Evolutionary conservation across 371 early-diverging fungal species (phyloP).

Genomic region (Syncephalastrum sp.): DNA sequence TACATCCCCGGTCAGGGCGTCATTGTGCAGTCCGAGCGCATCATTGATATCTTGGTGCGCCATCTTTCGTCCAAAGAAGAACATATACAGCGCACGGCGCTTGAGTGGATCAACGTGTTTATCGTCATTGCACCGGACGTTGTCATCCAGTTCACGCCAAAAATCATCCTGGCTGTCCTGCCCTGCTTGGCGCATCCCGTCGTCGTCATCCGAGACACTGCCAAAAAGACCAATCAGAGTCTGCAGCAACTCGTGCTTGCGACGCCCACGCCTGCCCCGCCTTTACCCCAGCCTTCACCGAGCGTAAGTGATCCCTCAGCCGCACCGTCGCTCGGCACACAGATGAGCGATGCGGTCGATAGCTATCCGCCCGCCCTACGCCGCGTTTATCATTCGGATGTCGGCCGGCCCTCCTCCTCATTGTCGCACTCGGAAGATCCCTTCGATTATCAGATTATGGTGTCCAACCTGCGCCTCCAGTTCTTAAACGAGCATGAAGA

Average conservation of each 20-base stretch:
- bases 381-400: conserved; percentile 5
- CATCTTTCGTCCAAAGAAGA: conserved; percentile 77
- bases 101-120: conserved; percentile 86
- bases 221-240: conserved; percentile 68
- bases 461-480: conserved; percentile 72
- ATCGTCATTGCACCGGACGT: conserved; percentile 71
- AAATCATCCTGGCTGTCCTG: conserved; percentile 71
- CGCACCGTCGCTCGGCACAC: neutral
- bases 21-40: conserved; percentile 71
- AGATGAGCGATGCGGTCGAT: neutral
- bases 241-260: conserved; percentile 67
- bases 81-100: conserved; percentile 81
- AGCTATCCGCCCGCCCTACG: neutral
- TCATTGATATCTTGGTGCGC: conserved; percentile 75
- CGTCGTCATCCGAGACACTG: conserved; percentile 59
- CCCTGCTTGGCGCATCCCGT: conserved; percentile 77
- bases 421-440: conserved; percentile 38
- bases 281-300: conserved; percentile 6
- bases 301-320: conserved; percentile 13
- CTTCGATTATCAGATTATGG: conserved; percentile 77
- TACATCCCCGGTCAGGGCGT: conserved; percentile 73
- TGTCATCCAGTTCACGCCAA: conserved; percentile 76
- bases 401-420: neutral
- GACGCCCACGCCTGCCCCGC: conserved; percentile 4
- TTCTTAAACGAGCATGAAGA: conserved; percentile 84